Conservation (phyloP, 768 basidiomycete genomes). For the Boletus sp. region DNA sequence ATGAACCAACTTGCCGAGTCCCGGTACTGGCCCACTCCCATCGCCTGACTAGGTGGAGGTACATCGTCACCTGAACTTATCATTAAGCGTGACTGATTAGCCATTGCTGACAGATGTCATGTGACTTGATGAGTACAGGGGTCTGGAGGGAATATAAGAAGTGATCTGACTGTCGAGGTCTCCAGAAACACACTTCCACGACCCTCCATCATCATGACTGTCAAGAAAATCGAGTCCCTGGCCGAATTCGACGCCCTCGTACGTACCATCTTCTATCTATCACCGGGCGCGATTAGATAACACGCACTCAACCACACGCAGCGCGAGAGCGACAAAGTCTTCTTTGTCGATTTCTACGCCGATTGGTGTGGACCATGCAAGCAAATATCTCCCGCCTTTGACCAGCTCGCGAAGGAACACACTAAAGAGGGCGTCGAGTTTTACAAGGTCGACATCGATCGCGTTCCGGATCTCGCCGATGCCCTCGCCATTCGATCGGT, state of each 20-base stretch:
- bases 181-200: not conserved
- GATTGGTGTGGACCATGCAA: conserved; percentile 21
- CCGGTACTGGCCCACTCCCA: too few relatives aligned
- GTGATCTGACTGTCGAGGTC: not conserved
- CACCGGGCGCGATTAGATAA: not conserved
- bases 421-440: conserved; percentile 41
- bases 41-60: too few relatives aligned
- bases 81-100: too few relatives aligned
- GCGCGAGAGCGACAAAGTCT: not conserved
- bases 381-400: conserved; percentile 14
- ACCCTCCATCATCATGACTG: not conserved
- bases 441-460: conserved; percentile 74
- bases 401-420: not conserved
- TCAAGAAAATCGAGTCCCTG: not conserved
- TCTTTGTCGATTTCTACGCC: conserved; percentile 23
- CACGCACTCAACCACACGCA: not conserved
- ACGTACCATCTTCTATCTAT: not conserved
- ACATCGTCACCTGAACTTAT: too few relatives aligned
- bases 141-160: not conserved
- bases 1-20: too few relatives aligned
- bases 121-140: not conserved
- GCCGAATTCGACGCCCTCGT: conserved; percentile 3
- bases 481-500: conserved; percentile 57
- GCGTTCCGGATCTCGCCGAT: conserved; percentile 41
- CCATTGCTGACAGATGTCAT: conserved; percentile 3